These are phyloP conservation scores for Pythium biforme DNA, from an alignment of 352 stramenopile species.

Conservation along the genomic window DNA sequence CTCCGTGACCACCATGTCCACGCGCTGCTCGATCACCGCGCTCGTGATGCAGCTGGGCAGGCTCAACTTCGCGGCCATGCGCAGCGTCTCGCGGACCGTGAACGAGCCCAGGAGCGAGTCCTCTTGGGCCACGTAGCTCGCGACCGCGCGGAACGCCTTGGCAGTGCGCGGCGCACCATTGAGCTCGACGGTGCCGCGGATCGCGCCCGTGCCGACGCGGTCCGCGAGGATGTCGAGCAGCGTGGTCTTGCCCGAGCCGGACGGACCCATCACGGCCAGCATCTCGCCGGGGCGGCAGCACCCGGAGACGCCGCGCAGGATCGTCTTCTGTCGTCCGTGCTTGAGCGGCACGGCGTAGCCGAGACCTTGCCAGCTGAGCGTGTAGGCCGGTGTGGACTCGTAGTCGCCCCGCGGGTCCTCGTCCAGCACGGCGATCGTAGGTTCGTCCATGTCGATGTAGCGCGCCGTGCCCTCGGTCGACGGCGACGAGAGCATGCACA, in stretches of 20 bases:
- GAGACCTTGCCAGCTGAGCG: conserved; percentile 5
- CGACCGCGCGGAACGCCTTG: conserved; percentile 43
- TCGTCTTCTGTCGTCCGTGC: conserved; percentile 18
- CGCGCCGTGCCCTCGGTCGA: conserved; percentile 8
- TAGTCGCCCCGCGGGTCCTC: neutral
- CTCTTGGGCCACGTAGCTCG: conserved; percentile 67
- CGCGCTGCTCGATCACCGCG: conserved; percentile 43
- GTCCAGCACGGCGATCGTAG: conserved; percentile 7
- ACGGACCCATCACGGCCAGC: conserved; percentile 67
- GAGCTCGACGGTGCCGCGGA: conserved; percentile 45
- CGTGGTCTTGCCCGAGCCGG: conserved; percentile 58
- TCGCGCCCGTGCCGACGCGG: conserved; percentile 26
- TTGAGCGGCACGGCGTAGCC: conserved; percentile 1
- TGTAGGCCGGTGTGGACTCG: neutral
- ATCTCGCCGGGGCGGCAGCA: conserved; percentile 57
- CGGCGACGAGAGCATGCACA: conserved; percentile 13
- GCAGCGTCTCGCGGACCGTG: conserved; percentile 60
- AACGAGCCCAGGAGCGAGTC: conserved; percentile 63
- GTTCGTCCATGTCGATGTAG: conserved; percentile 1
- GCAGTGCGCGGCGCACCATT: conserved; percentile 40
- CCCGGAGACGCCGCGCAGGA: conserved; percentile 59
- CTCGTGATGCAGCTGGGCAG: conserved; percentile 40
- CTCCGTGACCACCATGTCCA: conserved; percentile 60
- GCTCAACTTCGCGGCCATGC: conserved; percentile 53
- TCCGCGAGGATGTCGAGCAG: conserved; percentile 69